Percentiles rank a stretch among this genome's conserved stretches.
Evolutionary conservation across 1,139 yeast species (phyloP).

Genomic region (Pichia sp.): DNA sequence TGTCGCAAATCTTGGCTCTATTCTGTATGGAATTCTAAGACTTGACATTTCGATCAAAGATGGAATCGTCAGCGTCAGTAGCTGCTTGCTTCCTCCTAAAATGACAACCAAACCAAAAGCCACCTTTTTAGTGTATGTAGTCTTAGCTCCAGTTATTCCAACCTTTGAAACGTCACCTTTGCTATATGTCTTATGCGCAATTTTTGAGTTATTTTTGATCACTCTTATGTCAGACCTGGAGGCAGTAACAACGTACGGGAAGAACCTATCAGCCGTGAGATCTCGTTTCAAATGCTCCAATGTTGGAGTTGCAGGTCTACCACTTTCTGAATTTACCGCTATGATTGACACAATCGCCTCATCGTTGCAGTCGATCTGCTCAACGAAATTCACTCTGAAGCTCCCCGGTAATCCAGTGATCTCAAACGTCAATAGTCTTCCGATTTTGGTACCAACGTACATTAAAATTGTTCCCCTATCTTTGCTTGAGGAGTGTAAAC

Average conservation of each 20-base stretch:
- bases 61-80: constrained; percentile 48
- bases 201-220: constrained; percentile 54
- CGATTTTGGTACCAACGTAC: constrained; percentile 74
- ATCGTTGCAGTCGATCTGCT: constrained; percentile 44
- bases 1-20: constrained; percentile 38
- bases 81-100: constrained; percentile 34
- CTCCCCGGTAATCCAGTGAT: constrained; percentile 69
- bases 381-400: constrained; percentile 56
- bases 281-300: constrained; percentile 47
- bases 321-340: constrained; percentile 55
- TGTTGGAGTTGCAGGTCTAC: constrained; percentile 62
- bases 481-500: constrained; percentile 47
- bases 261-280: constrained; percentile 32
- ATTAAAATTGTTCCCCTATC: constrained; percentile 67
- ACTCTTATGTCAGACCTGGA: constrained; percentile 64
- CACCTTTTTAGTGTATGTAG: constrained; percentile 26
- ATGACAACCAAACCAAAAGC: constrained; percentile 29
- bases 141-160: constrained; percentile 45
- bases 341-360: constrained; percentile 52
- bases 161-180: constrained; percentile 51
- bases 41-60: constrained; percentile 47
- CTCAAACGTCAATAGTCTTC: constrained; percentile 66
- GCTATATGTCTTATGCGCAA: constrained; percentile 52
- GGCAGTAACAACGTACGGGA: constrained; percentile 54
- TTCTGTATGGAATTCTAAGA: constrained; percentile 37